Evolutionary conservation across 2,329 filamentous ascomycete species (phyloP), one percentile per base, ranked within the genome.

Genomic region (Fusarium praegraminearum): DNA sequence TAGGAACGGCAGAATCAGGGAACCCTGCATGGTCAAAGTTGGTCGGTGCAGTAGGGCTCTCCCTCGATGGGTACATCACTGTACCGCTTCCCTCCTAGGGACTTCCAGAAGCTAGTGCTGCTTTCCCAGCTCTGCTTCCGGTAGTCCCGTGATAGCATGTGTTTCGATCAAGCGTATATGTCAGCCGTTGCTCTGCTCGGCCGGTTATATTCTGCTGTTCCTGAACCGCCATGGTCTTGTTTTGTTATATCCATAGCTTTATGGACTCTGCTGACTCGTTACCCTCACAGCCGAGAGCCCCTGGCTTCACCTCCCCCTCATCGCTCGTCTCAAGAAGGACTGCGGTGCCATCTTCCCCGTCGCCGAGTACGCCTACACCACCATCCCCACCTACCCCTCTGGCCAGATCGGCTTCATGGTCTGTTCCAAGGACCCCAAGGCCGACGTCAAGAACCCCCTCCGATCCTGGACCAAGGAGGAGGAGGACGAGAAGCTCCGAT

Each of bases 371-470:
- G 96, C 93, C 76, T 99, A 98, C 89, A 98, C 95, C 78, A 98
- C 95, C 77, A 99, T 99, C 82, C 96, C 96, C 64, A 99, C 96
- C 79, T 99, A 99, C 87, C 96, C 96, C 73, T 97, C 93, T 60
- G 96, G 96, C 80, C 96, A 99, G 86, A 99, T 99, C 78, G 96
- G 96, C 80, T 99, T 99, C 91, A 98, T 99, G 94, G 93, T 99
- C 79, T 98, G 96, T 90, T 93, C 88, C 91, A 98, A 99, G 90
- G 95, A 98, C 80, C 85, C 90, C 80, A 89, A 83, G 79, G 89
- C 90, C 81, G 88, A 99, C 83, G 88, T 98, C 79, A 93, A 88
- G 82, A 92, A 90, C 83, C 96, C 96, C 56, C 79, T 98, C 68
- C 91, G 96, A 78, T 86, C 83, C 76, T 97, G 94, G 91, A 86